A percentile compares a stretch with the other conserved stretches of the same genome.
Conservation (phyloP, 1,284 basidiomycete species). For the Ustilago trichophora region DNA sequence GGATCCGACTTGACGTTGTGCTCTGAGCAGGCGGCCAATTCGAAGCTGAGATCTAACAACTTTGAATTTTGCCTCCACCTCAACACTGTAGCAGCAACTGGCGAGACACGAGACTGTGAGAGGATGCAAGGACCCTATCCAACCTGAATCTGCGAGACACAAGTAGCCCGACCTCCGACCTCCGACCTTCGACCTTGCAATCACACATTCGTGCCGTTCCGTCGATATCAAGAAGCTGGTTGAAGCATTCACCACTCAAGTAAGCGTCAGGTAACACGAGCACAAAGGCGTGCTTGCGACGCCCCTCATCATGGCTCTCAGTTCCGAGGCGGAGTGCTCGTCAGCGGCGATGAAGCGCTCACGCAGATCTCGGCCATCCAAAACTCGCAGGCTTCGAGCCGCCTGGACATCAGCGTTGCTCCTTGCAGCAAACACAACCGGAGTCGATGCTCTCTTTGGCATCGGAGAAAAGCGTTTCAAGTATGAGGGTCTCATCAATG, state of each 20-base stretch:
- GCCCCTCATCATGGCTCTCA: constrained; percentile 15
- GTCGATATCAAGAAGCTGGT: no score
- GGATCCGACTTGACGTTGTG: constrained; percentile 36
- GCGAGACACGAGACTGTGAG: no score
- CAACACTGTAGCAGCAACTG: no score
- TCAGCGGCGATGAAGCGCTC: constrained; percentile 13
- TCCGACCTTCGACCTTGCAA: no score
- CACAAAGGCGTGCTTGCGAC: no score
- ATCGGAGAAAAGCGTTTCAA: constrained; percentile 75
- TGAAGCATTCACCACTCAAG: no score
- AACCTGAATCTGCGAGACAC: no score
- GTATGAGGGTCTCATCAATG: constrained; percentile 82
- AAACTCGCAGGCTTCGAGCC: constrained; percentile 10
- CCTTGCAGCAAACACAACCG: constrained; percentile 8
- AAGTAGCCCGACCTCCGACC: no score
- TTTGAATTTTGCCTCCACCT: constrained; percentile 14
- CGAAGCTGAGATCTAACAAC: constrained; percentile 6
- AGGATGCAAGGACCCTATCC: constrained; percentile 17
- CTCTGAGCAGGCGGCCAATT: constrained; percentile 2
- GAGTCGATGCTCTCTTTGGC: constrained; percentile 44
- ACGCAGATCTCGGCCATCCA: constrained; percentile 5
- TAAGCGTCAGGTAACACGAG: no score
- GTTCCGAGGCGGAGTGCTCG: constrained; percentile 35
- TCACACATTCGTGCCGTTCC: no score
- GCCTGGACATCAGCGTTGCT: constrained; percentile 30